These are phyloP conservation scores for Chiua sp. DNA, from an alignment of 1,284 basidiomycete species.

Conservation along the genomic window DNA sequence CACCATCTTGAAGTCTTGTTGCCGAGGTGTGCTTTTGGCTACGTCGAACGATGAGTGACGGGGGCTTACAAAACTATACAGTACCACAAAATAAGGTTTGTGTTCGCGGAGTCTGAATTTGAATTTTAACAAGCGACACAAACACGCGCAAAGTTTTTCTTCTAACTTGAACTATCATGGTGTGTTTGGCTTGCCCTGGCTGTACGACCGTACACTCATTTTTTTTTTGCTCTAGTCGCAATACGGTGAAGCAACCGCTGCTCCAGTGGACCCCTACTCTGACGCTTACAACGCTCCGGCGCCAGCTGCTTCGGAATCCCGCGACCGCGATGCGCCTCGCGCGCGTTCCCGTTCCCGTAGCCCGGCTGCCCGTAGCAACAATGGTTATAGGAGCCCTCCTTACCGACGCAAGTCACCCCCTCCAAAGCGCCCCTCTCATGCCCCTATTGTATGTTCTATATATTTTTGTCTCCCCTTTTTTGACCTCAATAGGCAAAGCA, in stretches of 20 bases:
- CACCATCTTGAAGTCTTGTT: slow-evolving; percentile 78
- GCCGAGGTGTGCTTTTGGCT: slow-evolving; percentile 52
- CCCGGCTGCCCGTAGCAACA: slow-evolving; percentile 53
- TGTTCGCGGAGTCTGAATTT: slow-evolving; percentile 42
- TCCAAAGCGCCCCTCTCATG: slow-evolving; percentile 67
- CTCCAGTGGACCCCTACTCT: slow-evolving; percentile 78
- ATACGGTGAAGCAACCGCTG: slow-evolving; percentile 65
- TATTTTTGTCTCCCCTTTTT: slow-evolving; percentile 11
- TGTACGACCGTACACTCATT: not conserved
- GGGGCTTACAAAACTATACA: slow-evolving; percentile 67
- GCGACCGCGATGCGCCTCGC: slow-evolving; percentile 54
- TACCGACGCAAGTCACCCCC: slow-evolving; percentile 53
- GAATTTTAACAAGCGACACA: slow-evolving; percentile 37
- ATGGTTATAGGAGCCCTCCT: slow-evolving; percentile 60
- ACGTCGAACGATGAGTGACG: slow-evolving; percentile 40
- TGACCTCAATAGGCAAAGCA: slow-evolving; percentile 52
- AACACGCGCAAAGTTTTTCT: slow-evolving; percentile 50
- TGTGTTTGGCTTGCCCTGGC: slow-evolving; percentile 39
- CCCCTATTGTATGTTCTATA: slow-evolving; percentile 67
- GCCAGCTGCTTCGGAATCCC: slow-evolving; percentile 49
- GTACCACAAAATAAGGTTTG: slow-evolving; percentile 36
- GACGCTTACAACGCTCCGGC: slow-evolving; percentile 78
- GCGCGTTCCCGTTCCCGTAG: slow-evolving; percentile 79
- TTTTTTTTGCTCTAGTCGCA: slow-evolving; percentile 35
- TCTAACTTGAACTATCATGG: slow-evolving; percentile 66